These are phyloP conservation scores for Cyclostephanos invisitatus DNA, from an alignment of 108 stramenopile genomes.

Conservation along the genomic window DNA sequence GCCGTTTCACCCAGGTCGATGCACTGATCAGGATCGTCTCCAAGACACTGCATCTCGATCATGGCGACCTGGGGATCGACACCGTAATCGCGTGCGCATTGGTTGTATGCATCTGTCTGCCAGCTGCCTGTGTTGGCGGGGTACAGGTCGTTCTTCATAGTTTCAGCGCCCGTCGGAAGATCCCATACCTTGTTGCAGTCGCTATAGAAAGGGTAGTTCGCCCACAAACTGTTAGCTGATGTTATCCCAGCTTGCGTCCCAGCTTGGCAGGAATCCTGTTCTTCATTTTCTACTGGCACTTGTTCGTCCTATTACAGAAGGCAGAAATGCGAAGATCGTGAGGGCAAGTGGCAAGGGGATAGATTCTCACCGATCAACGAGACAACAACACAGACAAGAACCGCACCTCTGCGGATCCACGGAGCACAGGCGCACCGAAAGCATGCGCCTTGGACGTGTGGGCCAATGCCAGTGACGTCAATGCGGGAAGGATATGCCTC, in stretches of 20 bases:
- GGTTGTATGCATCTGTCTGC: background rate
- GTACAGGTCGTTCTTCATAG: background rate
- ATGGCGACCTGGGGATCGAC: background rate
- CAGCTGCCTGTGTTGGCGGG: background rate
- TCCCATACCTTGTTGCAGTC: background rate
- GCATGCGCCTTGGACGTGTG: background rate
- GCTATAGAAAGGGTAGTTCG: background rate
- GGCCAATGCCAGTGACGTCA: background rate
- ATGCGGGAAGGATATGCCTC: background rate
- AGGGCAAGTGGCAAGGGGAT: background rate
- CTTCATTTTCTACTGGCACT: background rate
- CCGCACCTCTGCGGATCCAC: background rate
- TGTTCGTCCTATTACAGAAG: background rate
- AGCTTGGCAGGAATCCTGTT: background rate
- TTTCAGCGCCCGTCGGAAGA: background rate
- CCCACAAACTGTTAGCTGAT: background rate
- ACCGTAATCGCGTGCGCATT: background rate
- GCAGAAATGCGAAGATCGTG: background rate
- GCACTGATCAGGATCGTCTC: background rate
- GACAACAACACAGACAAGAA: background rate
- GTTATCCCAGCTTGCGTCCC: background rate
- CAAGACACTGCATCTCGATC: background rate
- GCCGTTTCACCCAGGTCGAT: constrained; percentile 7
- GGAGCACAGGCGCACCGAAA: background rate
- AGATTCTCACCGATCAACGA: background rate